Conservation (phyloP, 345 rosid species). For the Hibiscus mutabilis region DNA sequence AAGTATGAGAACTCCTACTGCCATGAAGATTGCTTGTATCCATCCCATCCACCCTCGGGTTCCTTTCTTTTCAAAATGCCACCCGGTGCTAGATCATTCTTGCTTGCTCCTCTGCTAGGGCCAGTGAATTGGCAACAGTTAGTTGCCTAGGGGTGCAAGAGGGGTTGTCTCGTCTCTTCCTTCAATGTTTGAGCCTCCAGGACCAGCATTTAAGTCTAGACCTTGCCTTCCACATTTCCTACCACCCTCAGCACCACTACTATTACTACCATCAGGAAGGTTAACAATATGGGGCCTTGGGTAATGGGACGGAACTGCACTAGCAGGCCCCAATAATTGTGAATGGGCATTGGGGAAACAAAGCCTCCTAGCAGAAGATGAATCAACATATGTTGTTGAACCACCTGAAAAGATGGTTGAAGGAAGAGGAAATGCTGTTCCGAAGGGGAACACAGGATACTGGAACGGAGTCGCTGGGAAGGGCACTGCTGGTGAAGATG, state of each 20-base stretch:
- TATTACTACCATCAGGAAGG: slow-evolving; percentile 49
- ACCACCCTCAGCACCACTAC: slow-evolving; percentile 33
- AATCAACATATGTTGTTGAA: slow-evolving; percentile 59
- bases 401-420: slow-evolving; percentile 58
- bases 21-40: slow-evolving; percentile 73
- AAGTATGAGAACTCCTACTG: slow-evolving; percentile 37
- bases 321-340: slow-evolving; percentile 52
- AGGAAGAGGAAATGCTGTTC: slow-evolving; percentile 48
- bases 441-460: slow-evolving; percentile 62
- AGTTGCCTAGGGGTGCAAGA: slow-evolving; percentile 41
- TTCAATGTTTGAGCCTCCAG: slow-evolving; percentile 55
- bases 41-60: slow-evolving; percentile 92
- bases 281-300: slow-evolving; percentile 56
- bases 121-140: slow-evolving; percentile 41
- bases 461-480: slow-evolving; percentile 60
- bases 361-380: slow-evolving; percentile 55
- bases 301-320: slow-evolving; percentile 47
- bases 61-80: slow-evolving; percentile 71
- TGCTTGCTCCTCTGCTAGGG: slow-evolving; percentile 56
- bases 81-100: slow-evolving; percentile 58
- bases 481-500: slow-evolving; percentile 74
- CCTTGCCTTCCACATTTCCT: slow-evolving; percentile 67
- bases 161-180: slow-evolving; percentile 54
- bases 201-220: slow-evolving; percentile 83
- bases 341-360: slow-evolving; percentile 62